Base-by-base conservation (phyloP, 495 filamentous ascomycete genomes). In the Letharia lupina region DNA sequence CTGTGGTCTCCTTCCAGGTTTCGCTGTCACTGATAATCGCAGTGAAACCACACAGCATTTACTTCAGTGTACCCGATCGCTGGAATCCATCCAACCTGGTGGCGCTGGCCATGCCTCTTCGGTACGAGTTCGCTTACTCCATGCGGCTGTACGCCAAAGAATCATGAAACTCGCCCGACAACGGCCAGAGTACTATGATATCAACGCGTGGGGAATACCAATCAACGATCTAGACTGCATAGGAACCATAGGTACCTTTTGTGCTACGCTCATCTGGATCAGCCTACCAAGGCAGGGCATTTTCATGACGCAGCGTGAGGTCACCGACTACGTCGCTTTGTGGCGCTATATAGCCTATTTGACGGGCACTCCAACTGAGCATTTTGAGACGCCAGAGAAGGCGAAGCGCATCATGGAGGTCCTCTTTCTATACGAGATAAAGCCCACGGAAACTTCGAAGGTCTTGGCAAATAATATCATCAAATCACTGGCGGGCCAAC, bases 191-290 rank as follows among this genome's bases (percentile, higher is more conserved):
- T 91, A 91, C 74, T 91, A 85, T 72, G 76, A 85, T 65, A 71
- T 82, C 2, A 71, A 80, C 37, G 66, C 74, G n/a, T 79, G 75
- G 67, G 89, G 89, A 6, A 72, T 89, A 1, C 89, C 89, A 1
- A 82, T 90, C 69, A 91, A 89, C 73, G 83, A 89, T 67, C 77
- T 91, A 12, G 88, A 91, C 74, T 80, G 77, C 48, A 81, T 91
- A 40, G 83, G 73, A 47, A 91, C 89, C 28, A 84, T 90, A 68
- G 75, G 71, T 54, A 81, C 84, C 8, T 91, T 91, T 75, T 86
- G 80, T 13, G 78, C 85, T 13, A 80, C 80, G 1, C 69, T 89
- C 8, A 82, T 91, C 65, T 90, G 81, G 79, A 69, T 88, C 31
- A 79, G 81, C n/a, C 79, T 90, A 8, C 89, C 88, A 0, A 78